Percentiles rank a stretch among this genome's conserved stretches.
These are phyloP conservation scores for Ehretia macrophylla DNA, from an alignment of 257 asterid genomes.

Conservation along the genomic window DNA sequence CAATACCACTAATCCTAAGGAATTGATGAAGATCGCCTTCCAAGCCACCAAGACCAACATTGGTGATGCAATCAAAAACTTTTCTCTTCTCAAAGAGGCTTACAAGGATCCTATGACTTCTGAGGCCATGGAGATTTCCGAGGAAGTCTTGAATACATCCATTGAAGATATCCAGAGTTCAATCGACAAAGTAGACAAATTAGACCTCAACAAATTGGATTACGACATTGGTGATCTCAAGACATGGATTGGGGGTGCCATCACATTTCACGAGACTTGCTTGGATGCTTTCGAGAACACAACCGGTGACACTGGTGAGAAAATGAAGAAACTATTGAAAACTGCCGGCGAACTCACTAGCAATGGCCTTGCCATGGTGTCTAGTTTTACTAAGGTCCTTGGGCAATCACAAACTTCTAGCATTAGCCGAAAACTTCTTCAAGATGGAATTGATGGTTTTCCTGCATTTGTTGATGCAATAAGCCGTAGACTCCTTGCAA, in stretches of 20 bases:
- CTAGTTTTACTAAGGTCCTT: slow-evolving; percentile 31
- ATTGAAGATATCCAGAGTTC: slow-evolving; percentile 51
- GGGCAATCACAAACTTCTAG: slow-evolving; percentile 23
- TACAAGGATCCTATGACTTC: slow-evolving; percentile 40
- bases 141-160: slow-evolving; percentile 47
- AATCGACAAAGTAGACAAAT: slow-evolving; percentile 30
- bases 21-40: slow-evolving; percentile 56
- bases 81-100: slow-evolving; percentile 30
- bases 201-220: slow-evolving; percentile 46
- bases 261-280: slow-evolving; percentile 77
- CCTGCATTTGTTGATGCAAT: background rate
- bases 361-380: slow-evolving; percentile 54
- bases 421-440: slow-evolving; percentile 28
- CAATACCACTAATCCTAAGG: slow-evolving; percentile 54
- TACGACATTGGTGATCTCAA: slow-evolving; percentile 47
- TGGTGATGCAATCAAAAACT: slow-evolving; percentile 34
- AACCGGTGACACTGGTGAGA: slow-evolving; percentile 52
- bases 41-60: slow-evolving; percentile 32
- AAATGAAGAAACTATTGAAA: too few species aligned
- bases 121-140: slow-evolving; percentile 52
- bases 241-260: slow-evolving; percentile 78
- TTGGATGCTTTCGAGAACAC: slow-evolving; percentile 56
- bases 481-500: slow-evolving; percentile 35
- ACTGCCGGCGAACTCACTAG: too few species aligned
- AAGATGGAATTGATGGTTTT: slow-evolving; percentile 10